Evolutionary conservation across 2,329 filamentous ascomycete species (phyloP), one percentile per base, ranked within the genome.

Genomic region (Fusarium praegraminearum): DNA sequence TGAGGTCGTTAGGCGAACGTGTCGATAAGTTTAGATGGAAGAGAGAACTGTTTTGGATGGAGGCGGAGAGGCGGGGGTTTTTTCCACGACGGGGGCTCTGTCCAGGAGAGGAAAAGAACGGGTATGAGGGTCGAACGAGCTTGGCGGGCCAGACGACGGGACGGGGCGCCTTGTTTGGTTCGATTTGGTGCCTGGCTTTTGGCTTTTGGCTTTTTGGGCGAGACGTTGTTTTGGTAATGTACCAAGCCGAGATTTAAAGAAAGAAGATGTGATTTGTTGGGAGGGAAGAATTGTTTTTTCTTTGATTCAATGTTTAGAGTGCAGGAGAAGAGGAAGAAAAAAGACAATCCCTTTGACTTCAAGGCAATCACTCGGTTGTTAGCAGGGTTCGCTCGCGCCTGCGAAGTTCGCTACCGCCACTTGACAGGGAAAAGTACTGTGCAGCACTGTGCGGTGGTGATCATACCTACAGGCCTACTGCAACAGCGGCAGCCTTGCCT

Each of bases 41-140:
- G 56, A 68, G 68, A 65, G 60, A 70, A 69, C 60, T 62, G 57
- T 56, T 63, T 63, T 67, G 67, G 67, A 71, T 65, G 70, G 70
- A 74, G 76, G 75, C 71, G 73, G 67, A 75, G 70, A 77, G 63
- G 73, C 70, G 73, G 73, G 73, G 73, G 72, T 66, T 65, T 69
- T 71, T 74, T 75, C 70, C 59, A 65, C 62, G 69, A 62, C 56
- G 57, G 62, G 67, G 54, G 54, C 57, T 67, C 69, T 61, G 62
- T 53, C 62, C 69, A 72, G 55, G 67, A 71, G 64, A 72, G 67
- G 70, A 67, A 73, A 73, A 71, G 69, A 73, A 67, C 69, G 70
- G 72, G 70, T 72, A 73, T 70, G 62, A 59, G 64, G 45, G 64
- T 71, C 65, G 66, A 73, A 64, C 50, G 65, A 57, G 67, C 68